Conservation (phyloP, 1,284 basidiomycete genomes). For the Marasmius tenuissimus region DNA sequence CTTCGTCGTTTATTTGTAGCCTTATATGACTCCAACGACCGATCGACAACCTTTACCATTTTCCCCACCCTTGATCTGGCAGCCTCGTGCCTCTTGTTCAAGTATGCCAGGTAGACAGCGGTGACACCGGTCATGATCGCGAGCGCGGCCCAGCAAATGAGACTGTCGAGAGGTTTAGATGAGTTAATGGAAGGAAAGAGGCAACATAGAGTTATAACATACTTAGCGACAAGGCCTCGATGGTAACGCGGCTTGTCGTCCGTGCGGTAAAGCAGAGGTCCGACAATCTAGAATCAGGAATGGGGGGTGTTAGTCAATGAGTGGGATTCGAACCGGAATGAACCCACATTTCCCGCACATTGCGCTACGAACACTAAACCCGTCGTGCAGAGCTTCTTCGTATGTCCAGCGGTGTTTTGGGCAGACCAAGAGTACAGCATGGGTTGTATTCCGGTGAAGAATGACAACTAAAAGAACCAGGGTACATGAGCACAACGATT, state of each 20-base stretch:
- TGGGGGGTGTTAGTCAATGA: neutral
- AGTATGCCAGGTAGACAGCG: constrained; percentile 37
- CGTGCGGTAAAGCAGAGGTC: constrained; percentile 38
- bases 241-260: constrained; percentile 39
- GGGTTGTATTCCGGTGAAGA: constrained; percentile 22
- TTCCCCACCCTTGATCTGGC: constrained; percentile 38
- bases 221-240: constrained; percentile 36
- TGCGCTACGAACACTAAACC: constrained; percentile 42
- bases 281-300: constrained; percentile 32
- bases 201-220: constrained; percentile 9
- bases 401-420: constrained; percentile 45
- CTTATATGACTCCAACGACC: constrained; percentile 37
- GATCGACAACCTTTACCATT: constrained; percentile 35
- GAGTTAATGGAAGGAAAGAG: constrained; percentile 1
- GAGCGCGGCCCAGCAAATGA: constrained; percentile 40
- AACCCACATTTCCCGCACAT: constrained; percentile 41
- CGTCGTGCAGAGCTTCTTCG: constrained; percentile 41
- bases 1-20: constrained; percentile 17
- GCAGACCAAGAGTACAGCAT: constrained; percentile 44
- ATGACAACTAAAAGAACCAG: neutral
- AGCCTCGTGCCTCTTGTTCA: constrained; percentile 39
- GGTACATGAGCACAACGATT: constrained; percentile 21
- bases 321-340: neutral
- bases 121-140: constrained; percentile 32
- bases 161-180: constrained; percentile 17